A percentile compares a stretch with the other conserved stretches of the same genome.
Conservation (phyloP, 805 yeast species). For the Cephaloascus albidus region DNA sequence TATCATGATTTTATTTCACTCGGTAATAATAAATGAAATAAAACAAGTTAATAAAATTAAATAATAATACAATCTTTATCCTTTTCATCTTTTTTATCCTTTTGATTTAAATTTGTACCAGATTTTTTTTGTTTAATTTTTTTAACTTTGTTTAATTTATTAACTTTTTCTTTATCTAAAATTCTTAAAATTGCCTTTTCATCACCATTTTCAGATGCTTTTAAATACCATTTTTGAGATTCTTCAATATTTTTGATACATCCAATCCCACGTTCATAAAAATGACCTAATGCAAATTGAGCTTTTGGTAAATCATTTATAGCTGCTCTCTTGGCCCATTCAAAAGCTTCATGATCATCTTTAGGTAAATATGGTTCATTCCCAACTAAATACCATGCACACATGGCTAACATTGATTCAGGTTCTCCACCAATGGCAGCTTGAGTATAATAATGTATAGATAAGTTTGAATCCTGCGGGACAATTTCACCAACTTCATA, state of each 20-base stretch:
- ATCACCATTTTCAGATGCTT: conserved; percentile 56
- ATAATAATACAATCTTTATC: conserved; percentile 36
- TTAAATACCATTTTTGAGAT: conserved; percentile 67
- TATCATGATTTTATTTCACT: no score
- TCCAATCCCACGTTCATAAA: conserved; percentile 83
- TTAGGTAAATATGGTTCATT: conserved; percentile 72
- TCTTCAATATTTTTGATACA: conserved; percentile 47
- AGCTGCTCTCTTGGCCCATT: conserved; percentile 91
- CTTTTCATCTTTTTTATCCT: conserved; percentile 10
- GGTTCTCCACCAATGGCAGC: conserved; percentile 88
- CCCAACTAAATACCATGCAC: conserved; percentile 96
- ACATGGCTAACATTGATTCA: conserved; percentile 82
- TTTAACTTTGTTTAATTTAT: conserved; percentile 18
- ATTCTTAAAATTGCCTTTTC: conserved; percentile 25
- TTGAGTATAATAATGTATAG: conserved; percentile 86
- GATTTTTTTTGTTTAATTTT: conserved; percentile 15
- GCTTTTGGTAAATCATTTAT: conserved; percentile 67
- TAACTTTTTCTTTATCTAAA: conserved; percentile 18
- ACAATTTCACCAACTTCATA: conserved; percentile 77
- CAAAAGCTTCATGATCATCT: conserved; percentile 81
- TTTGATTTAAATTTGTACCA: conserved; percentile 3
- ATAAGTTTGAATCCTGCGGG: conserved; percentile 71
- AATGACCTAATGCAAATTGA: conserved; percentile 76
- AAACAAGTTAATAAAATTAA: conserved; percentile 9
- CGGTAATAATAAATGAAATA: no score